phyloP scores from a whole-genome alignment of 73 alveolate genomes.

The Paramecium octaurelia region DNA sequence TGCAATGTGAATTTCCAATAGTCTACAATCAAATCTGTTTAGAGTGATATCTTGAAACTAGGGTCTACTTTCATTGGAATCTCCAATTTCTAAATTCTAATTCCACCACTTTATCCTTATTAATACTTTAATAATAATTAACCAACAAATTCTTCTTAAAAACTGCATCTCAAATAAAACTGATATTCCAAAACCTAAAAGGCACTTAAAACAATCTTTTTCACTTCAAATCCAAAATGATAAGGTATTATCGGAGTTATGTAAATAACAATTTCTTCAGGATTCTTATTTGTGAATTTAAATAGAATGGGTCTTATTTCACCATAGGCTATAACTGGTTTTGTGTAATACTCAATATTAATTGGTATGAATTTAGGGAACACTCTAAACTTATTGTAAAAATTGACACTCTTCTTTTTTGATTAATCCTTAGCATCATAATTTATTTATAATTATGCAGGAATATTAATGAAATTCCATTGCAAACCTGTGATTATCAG shows the following conservation, averaged over 20 bases:
- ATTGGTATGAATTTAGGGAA: constrained; percentile 39
- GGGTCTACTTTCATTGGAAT: constrained; percentile 38
- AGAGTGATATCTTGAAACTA: constrained; percentile 13
- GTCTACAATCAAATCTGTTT: not conserved
- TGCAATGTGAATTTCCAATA: constrained; percentile 37
- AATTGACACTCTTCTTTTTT: constrained; percentile 36
- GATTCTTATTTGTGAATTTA: not conserved
- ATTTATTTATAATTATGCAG: not conserved
- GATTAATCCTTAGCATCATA: constrained; percentile 6
- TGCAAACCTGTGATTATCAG: not conserved
- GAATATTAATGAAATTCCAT: constrained; percentile 9
- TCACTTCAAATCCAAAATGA: constrained; percentile 44
- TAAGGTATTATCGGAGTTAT: constrained; percentile 16
- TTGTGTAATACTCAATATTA: not conserved
- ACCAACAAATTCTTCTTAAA: constrained; percentile 47
- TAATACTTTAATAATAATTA: constrained; percentile 20
- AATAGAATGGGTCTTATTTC: constrained; percentile 13
- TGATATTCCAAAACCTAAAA: not conserved
- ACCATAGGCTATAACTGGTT: not conserved
- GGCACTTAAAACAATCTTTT: not conserved
- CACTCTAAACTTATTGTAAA: constrained; percentile 17
- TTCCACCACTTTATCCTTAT: constrained; percentile 5
- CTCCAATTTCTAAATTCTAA: not conserved
- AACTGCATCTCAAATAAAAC: constrained; percentile 26
- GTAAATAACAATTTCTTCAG: not conserved